These are phyloP conservation scores for Microcyclospora pomicola DNA, from an alignment of 2,329 filamentous ascomycete genomes.

Conservation along the genomic window DNA sequence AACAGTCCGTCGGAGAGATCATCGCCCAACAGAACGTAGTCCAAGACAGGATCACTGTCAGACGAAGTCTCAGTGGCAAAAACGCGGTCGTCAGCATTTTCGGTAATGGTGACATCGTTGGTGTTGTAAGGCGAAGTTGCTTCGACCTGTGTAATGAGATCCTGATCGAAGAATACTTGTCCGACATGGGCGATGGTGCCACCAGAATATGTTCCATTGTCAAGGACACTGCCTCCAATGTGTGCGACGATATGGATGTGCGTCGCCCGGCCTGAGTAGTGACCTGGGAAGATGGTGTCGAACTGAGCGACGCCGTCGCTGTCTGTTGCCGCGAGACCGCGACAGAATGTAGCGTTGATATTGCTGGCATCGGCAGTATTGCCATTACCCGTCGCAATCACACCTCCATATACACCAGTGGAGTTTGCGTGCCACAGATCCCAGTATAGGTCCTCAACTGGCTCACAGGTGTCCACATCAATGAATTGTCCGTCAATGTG, in stretches of 20 bases:
- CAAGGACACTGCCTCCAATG: constrained; percentile 21
- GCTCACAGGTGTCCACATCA: constrained; percentile 30
- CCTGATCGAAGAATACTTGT: constrained; percentile 51
- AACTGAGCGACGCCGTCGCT: constrained; percentile 29
- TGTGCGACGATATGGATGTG: constrained; percentile 31
- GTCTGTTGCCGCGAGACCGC: constrained; percentile 30
- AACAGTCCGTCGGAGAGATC: constrained; percentile 38
- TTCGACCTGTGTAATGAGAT: constrained; percentile 40
- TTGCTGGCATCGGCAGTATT: constrained; percentile 19
- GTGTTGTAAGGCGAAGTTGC: constrained; percentile 31
- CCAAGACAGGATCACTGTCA: constrained; percentile 44
- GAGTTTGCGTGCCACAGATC: constrained; percentile 29
- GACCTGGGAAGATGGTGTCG: constrained; percentile 31
- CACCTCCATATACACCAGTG: constrained; percentile 33
- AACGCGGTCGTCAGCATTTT: constrained; percentile 37
- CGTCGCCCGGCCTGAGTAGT: constrained; percentile 29
- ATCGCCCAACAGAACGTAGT: constrained; percentile 45
- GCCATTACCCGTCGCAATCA: constrained; percentile 21
- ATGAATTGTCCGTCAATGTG: constrained; percentile 33
- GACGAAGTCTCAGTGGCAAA: constrained; percentile 32
- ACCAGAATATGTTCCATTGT: constrained; percentile 37
- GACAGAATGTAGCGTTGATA: constrained; percentile 26
- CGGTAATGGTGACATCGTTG: constrained; percentile 31
- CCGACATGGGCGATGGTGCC: constrained; percentile 37
- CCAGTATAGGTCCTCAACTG: constrained; percentile 29